Evolutionary conservation across 2,329 filamentous ascomycete species (phyloP).

Genomic region (Pseudopithomyces chartarum): DNA sequence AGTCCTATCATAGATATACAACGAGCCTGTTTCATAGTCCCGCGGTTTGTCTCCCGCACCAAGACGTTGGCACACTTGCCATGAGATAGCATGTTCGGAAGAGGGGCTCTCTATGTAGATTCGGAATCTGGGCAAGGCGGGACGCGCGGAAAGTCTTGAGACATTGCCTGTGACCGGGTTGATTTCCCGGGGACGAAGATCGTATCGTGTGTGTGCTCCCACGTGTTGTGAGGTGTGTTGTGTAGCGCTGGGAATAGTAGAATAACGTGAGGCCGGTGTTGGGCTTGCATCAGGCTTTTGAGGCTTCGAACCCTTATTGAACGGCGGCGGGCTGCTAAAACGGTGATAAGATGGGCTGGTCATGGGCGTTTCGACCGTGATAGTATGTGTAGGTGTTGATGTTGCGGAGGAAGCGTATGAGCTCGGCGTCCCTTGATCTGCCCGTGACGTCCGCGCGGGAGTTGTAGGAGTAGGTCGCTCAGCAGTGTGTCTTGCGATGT

Average conservation of each 20-base stretch:
- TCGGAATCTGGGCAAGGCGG: too few species aligned
- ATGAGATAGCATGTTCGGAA: constrained; percentile 7
- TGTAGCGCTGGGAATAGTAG: background rate
- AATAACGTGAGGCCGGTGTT: background rate
- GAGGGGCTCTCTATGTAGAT: constrained; percentile 1
- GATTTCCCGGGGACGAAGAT: constrained; percentile 6
- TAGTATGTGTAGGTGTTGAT: constrained; percentile 1
- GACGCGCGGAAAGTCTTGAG: too few species aligned
- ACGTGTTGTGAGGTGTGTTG: background rate
- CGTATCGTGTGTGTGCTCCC: constrained; percentile 5
- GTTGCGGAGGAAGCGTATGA: background rate
- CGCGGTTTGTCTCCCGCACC: background rate
- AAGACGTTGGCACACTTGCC: constrained; percentile 4
- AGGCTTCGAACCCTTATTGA: background rate
- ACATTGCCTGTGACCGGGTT: too few species aligned
- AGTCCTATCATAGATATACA: constrained; percentile 11
- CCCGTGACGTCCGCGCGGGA: background rate
- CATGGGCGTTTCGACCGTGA: constrained; percentile 4
- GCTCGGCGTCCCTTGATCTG: background rate
- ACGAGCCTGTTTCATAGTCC: constrained; percentile 10
- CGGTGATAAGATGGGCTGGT: constrained; percentile 8
- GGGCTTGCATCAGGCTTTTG: constrained; percentile 1
- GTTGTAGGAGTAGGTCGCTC: background rate
- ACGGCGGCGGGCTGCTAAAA: background rate
- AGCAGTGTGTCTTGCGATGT: background rate